Evolutionary conservation across 1,139 yeast genomes (phyloP).

Genomic region (Taphrina wiesneri): DNA sequence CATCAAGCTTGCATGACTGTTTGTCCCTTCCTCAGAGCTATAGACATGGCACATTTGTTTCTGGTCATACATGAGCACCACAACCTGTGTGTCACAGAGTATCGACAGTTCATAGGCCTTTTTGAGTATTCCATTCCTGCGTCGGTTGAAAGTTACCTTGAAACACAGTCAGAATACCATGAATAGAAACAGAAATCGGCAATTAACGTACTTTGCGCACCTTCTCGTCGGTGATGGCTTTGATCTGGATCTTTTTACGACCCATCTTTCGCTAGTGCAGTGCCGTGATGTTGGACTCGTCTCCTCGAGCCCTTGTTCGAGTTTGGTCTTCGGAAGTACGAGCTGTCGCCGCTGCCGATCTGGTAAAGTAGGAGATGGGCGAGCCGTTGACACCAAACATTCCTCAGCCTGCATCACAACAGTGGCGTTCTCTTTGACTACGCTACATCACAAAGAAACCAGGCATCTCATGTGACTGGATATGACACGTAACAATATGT

Average conservation of each 20-base stretch:
- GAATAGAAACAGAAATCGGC: not conserved
- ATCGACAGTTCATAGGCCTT: conserved; percentile 38
- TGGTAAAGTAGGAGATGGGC: not conserved
- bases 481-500: not conserved
- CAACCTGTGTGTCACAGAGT: conserved; percentile 36
- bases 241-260: conserved; percentile 35
- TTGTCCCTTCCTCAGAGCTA: conserved; percentile 20
- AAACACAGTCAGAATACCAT: not conserved
- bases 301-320: not conserved
- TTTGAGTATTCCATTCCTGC: conserved; percentile 37
- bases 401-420: conserved; percentile 1
- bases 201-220: conserved; percentile 25
- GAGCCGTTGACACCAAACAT: conserved; percentile 5
- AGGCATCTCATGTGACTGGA: not conserved
- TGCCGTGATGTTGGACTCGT: not conserved
- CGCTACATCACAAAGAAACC: conserved; percentile 6
- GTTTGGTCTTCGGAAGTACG: not conserved
- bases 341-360: not conserved
- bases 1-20: conserved; percentile 21
- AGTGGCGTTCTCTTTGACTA: not conserved
- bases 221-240: conserved; percentile 33
- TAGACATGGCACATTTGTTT: conserved; percentile 37
- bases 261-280: conserved; percentile 21
- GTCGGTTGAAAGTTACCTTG: conserved; percentile 37
- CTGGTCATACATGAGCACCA: conserved; percentile 36